phyloP scores from a whole-genome alignment of 345 rosid genomes.

The Syzygium jambos region DNA sequence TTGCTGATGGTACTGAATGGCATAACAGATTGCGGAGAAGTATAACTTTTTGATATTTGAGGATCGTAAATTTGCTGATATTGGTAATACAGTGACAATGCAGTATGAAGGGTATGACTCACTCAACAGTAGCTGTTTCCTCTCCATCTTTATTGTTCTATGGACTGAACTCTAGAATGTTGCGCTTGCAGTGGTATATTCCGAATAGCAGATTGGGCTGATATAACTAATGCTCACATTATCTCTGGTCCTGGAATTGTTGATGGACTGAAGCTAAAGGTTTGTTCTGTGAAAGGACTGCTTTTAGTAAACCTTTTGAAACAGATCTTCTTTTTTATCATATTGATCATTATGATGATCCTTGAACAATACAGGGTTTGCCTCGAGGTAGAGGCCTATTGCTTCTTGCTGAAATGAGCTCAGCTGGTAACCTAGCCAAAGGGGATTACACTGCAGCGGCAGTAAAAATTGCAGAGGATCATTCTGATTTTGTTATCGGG shows the following conservation, averaged over 20 bases:
- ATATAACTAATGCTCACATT: conserved; percentile 83
- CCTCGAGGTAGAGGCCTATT: conserved; percentile 82
- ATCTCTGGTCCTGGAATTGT: conserved; percentile 96
- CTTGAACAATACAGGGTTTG: conserved; percentile 51
- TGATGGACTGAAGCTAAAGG: conserved; percentile 90
- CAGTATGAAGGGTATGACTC: conserved; percentile 80
- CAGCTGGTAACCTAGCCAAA: conserved; percentile 91
- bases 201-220: conserved; percentile 90
- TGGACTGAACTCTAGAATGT: not conserved
- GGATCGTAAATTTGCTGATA: conserved; percentile 97
- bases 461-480: conserved; percentile 83
- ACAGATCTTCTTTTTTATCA: not conserved
- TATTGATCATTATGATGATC: not conserved
- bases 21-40: conserved; percentile 71
- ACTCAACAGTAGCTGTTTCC: not conserved
- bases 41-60: conserved; percentile 85
- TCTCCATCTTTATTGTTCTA: not conserved
- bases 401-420: conserved; percentile 98
- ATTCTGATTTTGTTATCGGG: conserved; percentile 93
- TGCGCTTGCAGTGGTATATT: conserved; percentile 61
- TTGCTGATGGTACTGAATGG: not conserved
- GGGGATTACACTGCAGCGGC: conserved; percentile 97
- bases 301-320: not conserved
- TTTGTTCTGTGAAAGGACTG: conserved; percentile 4
- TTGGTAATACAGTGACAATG: conserved; percentile 98